phyloP scores from a whole-genome alignment of 805 yeast genomes.

The Candida easanensis region DNA sequence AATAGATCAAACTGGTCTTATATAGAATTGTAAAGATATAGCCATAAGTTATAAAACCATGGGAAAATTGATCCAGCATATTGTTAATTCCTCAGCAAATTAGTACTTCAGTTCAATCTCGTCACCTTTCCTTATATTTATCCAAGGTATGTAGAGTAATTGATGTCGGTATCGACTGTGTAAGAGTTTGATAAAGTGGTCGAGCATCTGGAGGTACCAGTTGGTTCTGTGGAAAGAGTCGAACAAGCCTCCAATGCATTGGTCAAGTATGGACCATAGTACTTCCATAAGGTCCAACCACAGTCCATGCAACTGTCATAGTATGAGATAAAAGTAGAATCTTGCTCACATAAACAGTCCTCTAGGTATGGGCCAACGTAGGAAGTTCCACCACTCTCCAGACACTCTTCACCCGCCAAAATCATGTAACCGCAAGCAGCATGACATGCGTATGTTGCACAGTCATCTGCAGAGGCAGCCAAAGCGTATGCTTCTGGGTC shows the following conservation, averaged over 20 bases:
- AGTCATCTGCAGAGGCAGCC: constrained; percentile 26
- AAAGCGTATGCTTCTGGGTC: constrained; percentile 26
- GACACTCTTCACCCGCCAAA: constrained; percentile 28
- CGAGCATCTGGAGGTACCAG: constrained; percentile 31
- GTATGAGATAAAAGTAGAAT: constrained; percentile 17
- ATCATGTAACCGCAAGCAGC: constrained; percentile 31
- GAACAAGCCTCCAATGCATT: constrained; percentile 27
- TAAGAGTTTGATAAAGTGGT: constrained; percentile 21
- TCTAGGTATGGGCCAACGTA: constrained; percentile 14
- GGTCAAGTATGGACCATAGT: constrained; percentile 28
- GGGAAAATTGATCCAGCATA: no score
- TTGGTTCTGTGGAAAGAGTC: constrained; percentile 22
- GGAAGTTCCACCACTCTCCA: constrained; percentile 10
- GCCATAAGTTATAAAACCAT: no score
- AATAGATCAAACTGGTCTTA: no score
- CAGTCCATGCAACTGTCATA: constrained; percentile 32
- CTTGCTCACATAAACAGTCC: constrained; percentile 21
- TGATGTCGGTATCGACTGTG: constrained; percentile 5
- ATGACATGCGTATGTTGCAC: constrained; percentile 30
- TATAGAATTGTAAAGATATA: no score
- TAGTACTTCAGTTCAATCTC: no score
- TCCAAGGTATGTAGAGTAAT: constrained; percentile 7
- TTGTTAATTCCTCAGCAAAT: no score
- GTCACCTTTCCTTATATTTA: no score
- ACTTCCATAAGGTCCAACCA: constrained; percentile 37